These are phyloP conservation scores for Dinochytrium kinnereticum DNA, from an alignment of 371 early-diverging fungal genomes.

Conservation along the genomic window DNA sequence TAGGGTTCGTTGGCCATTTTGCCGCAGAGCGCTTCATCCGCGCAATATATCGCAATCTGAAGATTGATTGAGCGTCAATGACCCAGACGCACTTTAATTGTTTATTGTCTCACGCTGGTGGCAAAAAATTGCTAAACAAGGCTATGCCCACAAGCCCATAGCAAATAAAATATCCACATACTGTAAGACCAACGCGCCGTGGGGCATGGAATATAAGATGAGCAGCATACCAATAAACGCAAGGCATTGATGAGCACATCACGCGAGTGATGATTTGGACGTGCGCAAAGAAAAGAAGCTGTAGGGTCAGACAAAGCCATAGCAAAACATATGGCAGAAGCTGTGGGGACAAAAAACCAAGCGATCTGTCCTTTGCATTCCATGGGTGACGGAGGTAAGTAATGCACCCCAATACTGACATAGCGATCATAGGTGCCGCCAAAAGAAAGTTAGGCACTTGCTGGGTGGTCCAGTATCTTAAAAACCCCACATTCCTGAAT, in stretches of 20 bases:
- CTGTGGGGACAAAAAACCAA: not conserved
- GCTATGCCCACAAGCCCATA: constrained; percentile 75
- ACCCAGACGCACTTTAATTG: not conserved
- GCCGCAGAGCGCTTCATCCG: constrained; percentile 31
- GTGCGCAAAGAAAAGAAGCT: constrained; percentile 78
- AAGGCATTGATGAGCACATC: constrained; percentile 76
- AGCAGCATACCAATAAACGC: constrained; percentile 81
- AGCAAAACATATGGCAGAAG: constrained; percentile 70
- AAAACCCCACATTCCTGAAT: constrained; percentile 78
- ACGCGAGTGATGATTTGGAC: constrained; percentile 90
- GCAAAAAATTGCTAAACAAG: constrained; percentile 81
- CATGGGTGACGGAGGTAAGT: no score
- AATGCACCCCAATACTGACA: constrained; percentile 39
- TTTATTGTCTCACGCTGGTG: constrained; percentile 69
- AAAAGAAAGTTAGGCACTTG: constrained; percentile 91
- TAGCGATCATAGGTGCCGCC: constrained; percentile 81
- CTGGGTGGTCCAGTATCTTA: constrained; percentile 78
- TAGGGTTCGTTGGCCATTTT: constrained; percentile 37
- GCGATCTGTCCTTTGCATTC: not conserved
- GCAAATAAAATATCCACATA: constrained; percentile 65
- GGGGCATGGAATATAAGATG: constrained; percentile 35
- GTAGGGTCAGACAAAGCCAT: constrained; percentile 67
- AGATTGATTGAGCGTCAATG: constrained; percentile 21
- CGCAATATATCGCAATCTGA: constrained; percentile 32
- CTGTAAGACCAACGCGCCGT: constrained; percentile 20